Percentiles rank a stretch among this genome's conserved stretches.
These are phyloP conservation scores for Diatrype stigma DNA, from an alignment of 2,329 filamentous ascomycete species.

Conservation along the genomic window DNA sequence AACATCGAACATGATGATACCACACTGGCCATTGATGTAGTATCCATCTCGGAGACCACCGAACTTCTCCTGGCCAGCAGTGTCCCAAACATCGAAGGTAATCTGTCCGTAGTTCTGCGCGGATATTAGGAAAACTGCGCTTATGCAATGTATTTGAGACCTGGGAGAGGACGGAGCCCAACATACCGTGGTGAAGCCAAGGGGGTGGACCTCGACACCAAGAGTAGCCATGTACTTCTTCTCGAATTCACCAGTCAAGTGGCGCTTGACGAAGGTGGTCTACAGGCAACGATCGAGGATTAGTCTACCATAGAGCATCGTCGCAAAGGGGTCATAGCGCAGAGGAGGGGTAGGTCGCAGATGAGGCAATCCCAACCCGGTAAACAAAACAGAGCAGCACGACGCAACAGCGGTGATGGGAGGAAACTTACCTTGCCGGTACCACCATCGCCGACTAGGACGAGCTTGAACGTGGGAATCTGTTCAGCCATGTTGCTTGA, in stretches of 20 bases:
- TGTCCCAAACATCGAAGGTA: slow-evolving; percentile 99
- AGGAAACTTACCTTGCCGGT: slow-evolving; percentile 83
- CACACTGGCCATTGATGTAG: slow-evolving; percentile 99
- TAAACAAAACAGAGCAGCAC: slow-evolving; percentile 5
- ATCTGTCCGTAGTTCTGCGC: slow-evolving; percentile 83
- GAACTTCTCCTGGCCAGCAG: slow-evolving; percentile 98
- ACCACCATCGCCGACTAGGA: slow-evolving; percentile 98
- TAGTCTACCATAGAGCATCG: slow-evolving; percentile 8
- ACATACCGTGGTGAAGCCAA: slow-evolving; percentile 95
- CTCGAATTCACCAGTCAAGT: slow-evolving; percentile 99
- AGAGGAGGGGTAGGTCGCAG: slow-evolving; percentile 22
- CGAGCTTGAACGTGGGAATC: slow-evolving; percentile 95
- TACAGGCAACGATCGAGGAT: slow-evolving; percentile 35
- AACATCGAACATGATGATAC: slow-evolving; percentile 99
- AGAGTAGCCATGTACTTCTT: slow-evolving; percentile 99
- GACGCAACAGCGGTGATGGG: slow-evolving; percentile 7
- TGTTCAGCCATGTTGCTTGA: slow-evolving; percentile 57
- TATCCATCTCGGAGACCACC: slow-evolving; percentile 98
- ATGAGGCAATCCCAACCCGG: slow-evolving; percentile 10
- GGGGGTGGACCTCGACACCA: slow-evolving; percentile 98
- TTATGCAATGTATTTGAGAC: not conserved
- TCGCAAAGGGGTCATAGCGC: not conserved
- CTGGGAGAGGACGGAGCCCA: slow-evolving; percentile 19
- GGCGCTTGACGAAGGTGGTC: slow-evolving; percentile 99
- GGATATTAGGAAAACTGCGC: slow-evolving; percentile 24